Evolutionary conservation across 805 yeast species (phyloP).

Genomic region (Metschnikowia aberdeeniae): DNA sequence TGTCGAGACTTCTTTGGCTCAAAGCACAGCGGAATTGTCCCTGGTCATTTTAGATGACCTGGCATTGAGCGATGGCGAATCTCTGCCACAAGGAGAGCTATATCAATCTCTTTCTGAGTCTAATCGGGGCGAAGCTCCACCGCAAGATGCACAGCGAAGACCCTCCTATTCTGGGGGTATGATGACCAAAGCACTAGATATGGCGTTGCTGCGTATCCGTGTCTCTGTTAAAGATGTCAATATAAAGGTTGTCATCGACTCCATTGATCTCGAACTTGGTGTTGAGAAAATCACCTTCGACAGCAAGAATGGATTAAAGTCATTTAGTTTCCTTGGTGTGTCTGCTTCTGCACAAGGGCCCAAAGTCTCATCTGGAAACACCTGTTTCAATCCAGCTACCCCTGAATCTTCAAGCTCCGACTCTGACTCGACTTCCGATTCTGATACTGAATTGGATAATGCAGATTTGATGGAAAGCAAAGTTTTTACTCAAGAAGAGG

Average conservation of each 20-base stretch:
- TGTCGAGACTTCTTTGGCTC: constrained; percentile 53
- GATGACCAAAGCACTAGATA: constrained; percentile 61
- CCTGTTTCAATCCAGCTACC: constrained; percentile 33
- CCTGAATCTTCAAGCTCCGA: constrained; percentile 1
- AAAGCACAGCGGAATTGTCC: constrained; percentile 73
- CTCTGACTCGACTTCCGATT: constrained; percentile 4
- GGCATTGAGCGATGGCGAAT: background rate
- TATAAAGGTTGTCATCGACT: constrained; percentile 48
- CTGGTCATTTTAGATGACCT: constrained; percentile 45
- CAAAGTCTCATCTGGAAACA: constrained; percentile 36
- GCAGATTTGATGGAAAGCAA: constrained; percentile 53
- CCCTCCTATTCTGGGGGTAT: constrained; percentile 44
- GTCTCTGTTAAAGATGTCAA: constrained; percentile 46
- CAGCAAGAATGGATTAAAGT: constrained; percentile 47
- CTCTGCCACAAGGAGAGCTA: constrained; percentile 7
- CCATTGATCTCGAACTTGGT: constrained; percentile 31
- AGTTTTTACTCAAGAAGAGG: constrained; percentile 64
- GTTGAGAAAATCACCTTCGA: constrained; percentile 28
- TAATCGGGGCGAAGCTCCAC: background rate
- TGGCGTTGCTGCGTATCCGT: constrained; percentile 59
- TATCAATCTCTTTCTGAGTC: constrained; percentile 8
- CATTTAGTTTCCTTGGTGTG: constrained; percentile 37
- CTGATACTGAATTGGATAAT: constrained; percentile 20
- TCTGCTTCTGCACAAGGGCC: constrained; percentile 5
- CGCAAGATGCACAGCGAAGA: background rate